phyloP scores from a whole-genome alignment of 768 basidiomycete species.

The Russula earlei region DNA sequence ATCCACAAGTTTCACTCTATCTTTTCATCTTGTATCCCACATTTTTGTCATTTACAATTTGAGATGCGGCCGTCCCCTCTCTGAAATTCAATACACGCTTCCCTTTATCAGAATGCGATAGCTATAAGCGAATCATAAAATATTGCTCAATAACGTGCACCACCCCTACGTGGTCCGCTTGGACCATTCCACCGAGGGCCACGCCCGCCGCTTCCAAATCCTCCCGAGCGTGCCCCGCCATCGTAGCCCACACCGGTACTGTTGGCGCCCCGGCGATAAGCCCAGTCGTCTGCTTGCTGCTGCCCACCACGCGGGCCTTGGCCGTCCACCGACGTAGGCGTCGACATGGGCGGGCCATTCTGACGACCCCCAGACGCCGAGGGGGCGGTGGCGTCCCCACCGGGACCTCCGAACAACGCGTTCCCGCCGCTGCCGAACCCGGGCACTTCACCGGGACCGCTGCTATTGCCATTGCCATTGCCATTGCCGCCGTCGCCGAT shows the following conservation, averaged over 20 bases:
- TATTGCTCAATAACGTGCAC: conserved; percentile 4
- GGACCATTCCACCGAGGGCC: conserved; percentile 16
- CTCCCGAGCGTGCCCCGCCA: conserved; percentile 24
- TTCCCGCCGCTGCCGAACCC: background rate
- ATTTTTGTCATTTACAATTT: background rate
- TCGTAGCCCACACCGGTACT: conserved; percentile 26
- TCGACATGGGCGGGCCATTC: background rate
- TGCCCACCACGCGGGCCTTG: conserved; percentile 1
- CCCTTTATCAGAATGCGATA: background rate
- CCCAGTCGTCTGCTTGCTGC: conserved; percentile 10
- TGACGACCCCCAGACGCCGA: background rate
- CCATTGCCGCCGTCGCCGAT: conserved; percentile 27
- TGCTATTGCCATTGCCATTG: too few species aligned
- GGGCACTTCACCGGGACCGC: background rate
- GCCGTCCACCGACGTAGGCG: background rate
- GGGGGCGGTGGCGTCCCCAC: background rate
- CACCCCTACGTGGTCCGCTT: conserved; percentile 3
- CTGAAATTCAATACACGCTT: conserved; percentile 7
- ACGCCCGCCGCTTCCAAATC: conserved; percentile 24
- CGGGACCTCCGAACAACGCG: background rate
- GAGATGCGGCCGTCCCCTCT: background rate
- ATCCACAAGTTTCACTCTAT: background rate
- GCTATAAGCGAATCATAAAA: background rate
- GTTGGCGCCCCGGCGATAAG: conserved; percentile 22
- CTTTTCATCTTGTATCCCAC: conserved; percentile 3